Percentiles rank a stretch among this genome's conserved stretches.
Conservation (phyloP, 768 basidiomycete species). For the Tylopilus rubrobrunneus region DNA sequence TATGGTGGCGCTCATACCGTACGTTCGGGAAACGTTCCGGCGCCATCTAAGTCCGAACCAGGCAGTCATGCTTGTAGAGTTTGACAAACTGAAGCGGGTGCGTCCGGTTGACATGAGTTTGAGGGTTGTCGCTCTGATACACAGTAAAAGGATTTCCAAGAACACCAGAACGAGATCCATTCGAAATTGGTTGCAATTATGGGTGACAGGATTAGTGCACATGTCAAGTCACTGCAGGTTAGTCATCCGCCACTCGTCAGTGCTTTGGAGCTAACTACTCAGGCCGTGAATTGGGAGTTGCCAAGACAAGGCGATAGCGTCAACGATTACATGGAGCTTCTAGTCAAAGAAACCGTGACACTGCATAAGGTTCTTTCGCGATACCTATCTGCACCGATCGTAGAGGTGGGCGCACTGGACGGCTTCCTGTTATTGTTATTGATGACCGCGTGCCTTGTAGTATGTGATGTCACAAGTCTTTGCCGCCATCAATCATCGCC, state of each 20-base stretch:
- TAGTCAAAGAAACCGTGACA: slow-evolving; percentile 93
- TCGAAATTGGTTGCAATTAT: slow-evolving; percentile 97
- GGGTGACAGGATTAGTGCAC: slow-evolving; percentile 87
- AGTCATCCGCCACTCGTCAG: slow-evolving; percentile 17
- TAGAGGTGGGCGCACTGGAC: slow-evolving; percentile 57
- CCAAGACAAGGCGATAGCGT: slow-evolving; percentile 57
- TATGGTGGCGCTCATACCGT: slow-evolving; percentile 91
- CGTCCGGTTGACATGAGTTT: slow-evolving; percentile 27
- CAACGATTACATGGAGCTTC: slow-evolving; percentile 88
- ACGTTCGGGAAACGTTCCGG: slow-evolving; percentile 91
- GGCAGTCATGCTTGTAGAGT: slow-evolving; percentile 95
- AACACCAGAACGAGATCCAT: slow-evolving; percentile 99
- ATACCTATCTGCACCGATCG: slow-evolving; percentile 72
- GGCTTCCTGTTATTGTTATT: slow-evolving; percentile 8
- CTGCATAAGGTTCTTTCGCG: slow-evolving; percentile 94
- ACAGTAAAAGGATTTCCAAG: slow-evolving; percentile 81
- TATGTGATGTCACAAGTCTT: slow-evolving; percentile 95
- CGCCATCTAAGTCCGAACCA: slow-evolving; percentile 92
- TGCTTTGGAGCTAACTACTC: slow-evolving; percentile 3
- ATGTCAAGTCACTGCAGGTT: slow-evolving; percentile 81
- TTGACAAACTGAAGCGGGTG: slow-evolving; percentile 96
- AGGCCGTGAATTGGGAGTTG: slow-evolving; percentile 79
- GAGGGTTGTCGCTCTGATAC: slow-evolving; percentile 3
- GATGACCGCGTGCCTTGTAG: slow-evolving; percentile 37
- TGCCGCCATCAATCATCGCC: slow-evolving; percentile 84